Conservation (phyloP, 139 green algal genomes). For the Auxenochlorella protothecoides region DNA sequence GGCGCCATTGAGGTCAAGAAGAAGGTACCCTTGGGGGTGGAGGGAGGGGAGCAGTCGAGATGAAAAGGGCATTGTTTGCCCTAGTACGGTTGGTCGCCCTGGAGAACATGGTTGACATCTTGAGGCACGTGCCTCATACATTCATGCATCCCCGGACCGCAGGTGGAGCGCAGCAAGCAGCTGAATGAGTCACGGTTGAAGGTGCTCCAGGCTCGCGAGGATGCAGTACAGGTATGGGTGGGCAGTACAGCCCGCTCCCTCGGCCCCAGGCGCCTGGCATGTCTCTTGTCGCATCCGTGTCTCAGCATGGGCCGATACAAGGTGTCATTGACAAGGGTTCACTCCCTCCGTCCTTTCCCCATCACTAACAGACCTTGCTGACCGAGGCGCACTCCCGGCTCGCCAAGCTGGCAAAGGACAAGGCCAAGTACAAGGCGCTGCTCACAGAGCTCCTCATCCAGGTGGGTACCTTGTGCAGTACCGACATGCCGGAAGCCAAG, state of each 20-base stretch:
- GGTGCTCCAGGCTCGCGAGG: slow-evolving; percentile 83
- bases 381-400: slow-evolving; percentile 52
- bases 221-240: slow-evolving; percentile 48
- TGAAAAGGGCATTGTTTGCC: neutral
- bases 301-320: no score
- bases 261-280: no score
- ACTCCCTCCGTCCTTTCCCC: no score
- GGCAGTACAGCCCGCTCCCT: no score
- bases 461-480: slow-evolving; percentile 19
- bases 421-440: slow-evolving; percentile 67
- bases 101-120: no score
- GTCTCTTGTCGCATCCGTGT: no score
- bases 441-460: slow-evolving; percentile 80
- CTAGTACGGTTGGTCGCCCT: neutral
- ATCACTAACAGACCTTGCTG: slow-evolving; percentile 19
- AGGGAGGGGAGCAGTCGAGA: no score
- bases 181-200: slow-evolving; percentile 87
- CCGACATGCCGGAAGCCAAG: no score
- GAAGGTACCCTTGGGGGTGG: slow-evolving; percentile 60
- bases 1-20: slow-evolving; percentile 90
- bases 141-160: slow-evolving; percentile 4
- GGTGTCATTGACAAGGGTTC: no score
- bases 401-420: slow-evolving; percentile 44
- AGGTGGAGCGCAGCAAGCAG: slow-evolving; percentile 91
- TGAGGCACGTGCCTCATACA: no score